Percentiles rank a stretch among this genome's conserved stretches.
Conservation (phyloP, 1,284 basidiomycete genomes). For the Leucocoprinus gongylophorus region DNA sequence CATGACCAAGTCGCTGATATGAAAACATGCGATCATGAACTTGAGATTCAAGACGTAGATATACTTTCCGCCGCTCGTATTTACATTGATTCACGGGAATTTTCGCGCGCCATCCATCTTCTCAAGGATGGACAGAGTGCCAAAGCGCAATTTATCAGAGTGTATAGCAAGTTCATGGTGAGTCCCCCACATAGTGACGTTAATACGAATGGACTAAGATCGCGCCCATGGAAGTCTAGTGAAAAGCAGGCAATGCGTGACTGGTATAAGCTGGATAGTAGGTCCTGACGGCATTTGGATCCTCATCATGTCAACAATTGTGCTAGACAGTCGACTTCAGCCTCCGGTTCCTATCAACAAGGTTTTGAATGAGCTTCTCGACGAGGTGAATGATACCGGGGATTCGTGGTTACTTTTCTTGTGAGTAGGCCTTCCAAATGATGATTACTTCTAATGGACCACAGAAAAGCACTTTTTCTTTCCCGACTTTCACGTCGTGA, state of each 20-base stretch:
- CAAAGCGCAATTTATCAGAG: constrained; percentile 70
- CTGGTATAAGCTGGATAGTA: constrained; percentile 70
- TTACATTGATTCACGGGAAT: constrained; percentile 77
- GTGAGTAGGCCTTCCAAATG: constrained; percentile 37
- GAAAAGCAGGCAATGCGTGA: constrained; percentile 63
- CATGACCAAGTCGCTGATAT: constrained; percentile 22
- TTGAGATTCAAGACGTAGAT: constrained; percentile 62
- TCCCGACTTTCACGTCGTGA: constrained; percentile 72
- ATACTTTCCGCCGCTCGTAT: constrained; percentile 64
- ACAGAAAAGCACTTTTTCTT: constrained; percentile 75
- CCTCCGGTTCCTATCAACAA: constrained; percentile 65
- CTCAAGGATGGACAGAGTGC: constrained; percentile 58
- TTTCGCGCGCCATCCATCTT: constrained; percentile 64
- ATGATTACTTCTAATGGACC: constrained; percentile 5
- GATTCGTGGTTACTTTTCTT: constrained; percentile 88
- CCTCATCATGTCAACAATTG: not conserved
- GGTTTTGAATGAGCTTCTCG: constrained; percentile 54
- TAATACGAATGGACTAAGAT: not conserved
- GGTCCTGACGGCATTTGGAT: constrained; percentile 21
- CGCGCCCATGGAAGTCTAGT: constrained; percentile 37
- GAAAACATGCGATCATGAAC: constrained; percentile 35
- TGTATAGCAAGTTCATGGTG: constrained; percentile 85
- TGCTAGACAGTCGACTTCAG: constrained; percentile 63
- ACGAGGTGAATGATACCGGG: constrained; percentile 44
- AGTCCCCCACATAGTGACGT: constrained; percentile 27